phyloP scores from a whole-genome alignment of 2,329 filamentous ascomycete species.

The Pseudogymnoascus sp. region DNA sequence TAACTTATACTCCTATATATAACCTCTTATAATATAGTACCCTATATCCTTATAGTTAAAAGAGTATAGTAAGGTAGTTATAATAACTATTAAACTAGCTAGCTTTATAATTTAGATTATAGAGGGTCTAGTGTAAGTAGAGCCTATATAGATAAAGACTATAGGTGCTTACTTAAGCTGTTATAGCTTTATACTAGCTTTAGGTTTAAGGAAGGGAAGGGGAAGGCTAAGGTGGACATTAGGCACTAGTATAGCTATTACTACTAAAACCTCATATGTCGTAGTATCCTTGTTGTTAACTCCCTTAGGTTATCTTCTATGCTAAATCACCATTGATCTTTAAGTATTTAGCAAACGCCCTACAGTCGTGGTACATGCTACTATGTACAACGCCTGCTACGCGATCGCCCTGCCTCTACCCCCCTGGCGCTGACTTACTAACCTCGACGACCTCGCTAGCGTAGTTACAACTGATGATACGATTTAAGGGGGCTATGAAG shows the following conservation, averaged over 20 bases:
- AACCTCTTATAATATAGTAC: too few species aligned
- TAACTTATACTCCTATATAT: too few species aligned
- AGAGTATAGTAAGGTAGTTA: too few species aligned
- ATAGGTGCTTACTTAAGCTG: constrained; percentile 14
- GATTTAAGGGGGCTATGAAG: constrained; percentile 18
- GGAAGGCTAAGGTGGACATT: too few species aligned
- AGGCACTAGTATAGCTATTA: constrained; percentile 22
- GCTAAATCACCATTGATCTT: constrained; percentile 14
- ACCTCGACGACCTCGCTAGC: constrained; percentile 31
- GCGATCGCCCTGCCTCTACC: constrained; percentile 42
- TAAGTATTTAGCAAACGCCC: constrained; percentile 16
- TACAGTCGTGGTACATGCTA: constrained; percentile 8
- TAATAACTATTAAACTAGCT: constrained; percentile 17
- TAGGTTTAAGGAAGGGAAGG: too few species aligned
- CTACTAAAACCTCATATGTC: constrained; percentile 31
- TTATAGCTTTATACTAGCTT: not conserved
- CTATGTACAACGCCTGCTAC: constrained; percentile 35
- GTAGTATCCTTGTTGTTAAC: constrained; percentile 22
- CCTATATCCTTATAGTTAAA: too few species aligned
- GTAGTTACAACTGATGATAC: constrained; percentile 39
- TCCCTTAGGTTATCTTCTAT: constrained; percentile 22
- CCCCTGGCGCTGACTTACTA: constrained; percentile 25
- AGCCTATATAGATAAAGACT: constrained; percentile 45
- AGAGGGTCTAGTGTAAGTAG: constrained; percentile 43
- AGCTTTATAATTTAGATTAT: constrained; percentile 44